These are phyloP conservation scores for Verticillium klebahnii DNA, from an alignment of 2,329 filamentous ascomycete genomes.

Conservation along the genomic window DNA sequence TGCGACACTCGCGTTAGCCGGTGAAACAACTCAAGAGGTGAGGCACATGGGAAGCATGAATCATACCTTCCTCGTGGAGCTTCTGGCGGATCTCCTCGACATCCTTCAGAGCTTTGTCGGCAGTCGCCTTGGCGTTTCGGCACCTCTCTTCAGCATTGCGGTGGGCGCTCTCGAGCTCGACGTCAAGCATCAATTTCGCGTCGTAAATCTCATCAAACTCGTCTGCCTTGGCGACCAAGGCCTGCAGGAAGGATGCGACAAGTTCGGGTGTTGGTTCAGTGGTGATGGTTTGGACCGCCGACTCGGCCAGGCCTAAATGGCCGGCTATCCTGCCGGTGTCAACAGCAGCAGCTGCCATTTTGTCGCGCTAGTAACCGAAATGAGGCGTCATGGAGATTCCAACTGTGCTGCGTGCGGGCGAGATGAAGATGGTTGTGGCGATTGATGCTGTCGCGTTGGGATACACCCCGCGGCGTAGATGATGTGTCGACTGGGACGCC, in stretches of 20 bases:
- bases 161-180: slow-evolving; percentile 88
- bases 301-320: slow-evolving; percentile 65
- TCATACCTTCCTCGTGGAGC: slow-evolving; percentile 74
- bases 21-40: neutral
- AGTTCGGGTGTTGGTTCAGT: slow-evolving; percentile 73
- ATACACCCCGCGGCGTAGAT: neutral
- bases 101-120: slow-evolving; percentile 80
- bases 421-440: neutral
- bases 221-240: slow-evolving; percentile 72
- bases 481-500: neutral
- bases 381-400: neutral
- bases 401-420: neutral
- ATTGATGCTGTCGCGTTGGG: neutral
- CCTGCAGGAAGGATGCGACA: slow-evolving; percentile 68
- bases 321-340: slow-evolving; percentile 70
- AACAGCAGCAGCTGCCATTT: slow-evolving; percentile 43
- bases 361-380: slow-evolving; percentile 6
- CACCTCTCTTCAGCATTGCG: slow-evolving; percentile 78
- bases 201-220: slow-evolving; percentile 79
- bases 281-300: slow-evolving; percentile 54
- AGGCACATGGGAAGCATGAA: neutral
- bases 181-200: slow-evolving; percentile 83
- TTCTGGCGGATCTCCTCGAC: slow-evolving; percentile 77
- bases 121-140: slow-evolving; percentile 73
- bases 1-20: slow-evolving; percentile 26